These are phyloP conservation scores for Blastocystis sp. DNA, from an alignment of 352 stramenopile species.

Conservation along the genomic window DNA sequence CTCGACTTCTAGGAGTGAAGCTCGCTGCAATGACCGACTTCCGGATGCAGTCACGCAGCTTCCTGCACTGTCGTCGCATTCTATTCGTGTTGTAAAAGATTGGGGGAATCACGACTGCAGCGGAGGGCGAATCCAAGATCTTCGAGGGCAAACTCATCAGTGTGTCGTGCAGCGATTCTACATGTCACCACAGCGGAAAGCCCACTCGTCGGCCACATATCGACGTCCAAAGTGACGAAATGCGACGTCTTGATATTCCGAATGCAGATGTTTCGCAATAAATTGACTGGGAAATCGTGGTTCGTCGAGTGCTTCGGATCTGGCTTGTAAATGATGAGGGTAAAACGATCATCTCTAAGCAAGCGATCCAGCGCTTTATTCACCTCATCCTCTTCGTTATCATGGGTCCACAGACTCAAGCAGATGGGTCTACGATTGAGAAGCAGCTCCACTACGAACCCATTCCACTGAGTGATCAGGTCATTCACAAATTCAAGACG, in stretches of 20 bases:
- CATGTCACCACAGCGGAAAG: not conserved
- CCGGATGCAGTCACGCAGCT: not conserved
- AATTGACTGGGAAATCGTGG: constrained; percentile 53
- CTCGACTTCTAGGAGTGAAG: not conserved
- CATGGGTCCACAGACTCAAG: not conserved
- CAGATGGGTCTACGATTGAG: not conserved
- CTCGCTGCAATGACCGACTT: not conserved
- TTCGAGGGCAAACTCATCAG: not conserved
- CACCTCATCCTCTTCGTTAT: not conserved
- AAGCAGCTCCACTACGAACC: not conserved
- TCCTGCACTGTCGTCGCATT: not conserved
- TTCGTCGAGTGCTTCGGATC: not conserved
- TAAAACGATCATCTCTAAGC: not conserved
- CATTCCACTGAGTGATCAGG: not conserved
- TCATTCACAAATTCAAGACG: not conserved
- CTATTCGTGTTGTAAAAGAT: not conserved
- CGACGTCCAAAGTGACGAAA: constrained; percentile 41
- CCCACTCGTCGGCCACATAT: constrained; percentile 53
- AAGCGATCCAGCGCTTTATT: not conserved
- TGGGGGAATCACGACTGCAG: not conserved
- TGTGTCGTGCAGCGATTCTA: not conserved
- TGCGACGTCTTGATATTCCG: constrained; percentile 43
- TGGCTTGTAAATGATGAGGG: not conserved
- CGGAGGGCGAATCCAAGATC: not conserved
- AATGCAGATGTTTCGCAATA: constrained; percentile 52